A percentile compares a stretch with the other conserved stretches of the same genome.
phyloP scores from a whole-genome alignment of 2,329 filamentous ascomycete genomes.

The Remersonia thermophila region DNA sequence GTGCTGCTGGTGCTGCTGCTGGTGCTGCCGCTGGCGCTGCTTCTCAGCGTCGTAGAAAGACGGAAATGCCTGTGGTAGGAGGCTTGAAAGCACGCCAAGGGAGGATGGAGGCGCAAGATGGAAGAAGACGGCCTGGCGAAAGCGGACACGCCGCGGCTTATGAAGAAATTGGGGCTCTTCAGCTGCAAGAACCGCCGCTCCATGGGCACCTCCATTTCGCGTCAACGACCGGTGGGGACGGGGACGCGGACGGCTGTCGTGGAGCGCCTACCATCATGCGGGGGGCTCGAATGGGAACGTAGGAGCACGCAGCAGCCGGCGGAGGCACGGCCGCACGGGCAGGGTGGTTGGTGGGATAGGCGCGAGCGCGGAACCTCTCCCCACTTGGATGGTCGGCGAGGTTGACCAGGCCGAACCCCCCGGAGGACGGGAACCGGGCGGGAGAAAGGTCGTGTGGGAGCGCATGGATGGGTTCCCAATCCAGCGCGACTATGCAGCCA shows the following conservation, averaged over 20 bases:
- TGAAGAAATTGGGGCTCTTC: slow-evolving; percentile 16
- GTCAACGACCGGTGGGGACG: slow-evolving; percentile 18
- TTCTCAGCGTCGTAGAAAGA: no score
- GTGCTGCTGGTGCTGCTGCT: no score
- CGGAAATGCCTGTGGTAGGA: no score
- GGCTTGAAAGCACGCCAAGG: background rate
- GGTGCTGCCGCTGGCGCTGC: no score
- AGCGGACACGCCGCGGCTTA: slow-evolving; percentile 20
- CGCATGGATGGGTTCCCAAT: no score
- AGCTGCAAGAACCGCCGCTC: slow-evolving; percentile 14
- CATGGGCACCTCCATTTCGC: slow-evolving; percentile 24
- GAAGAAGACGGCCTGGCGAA: slow-evolving; percentile 3
- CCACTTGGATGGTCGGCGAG: no score
- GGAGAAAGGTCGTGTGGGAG: background rate
- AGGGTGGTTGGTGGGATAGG: background rate
- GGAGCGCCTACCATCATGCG: slow-evolving; percentile 13
- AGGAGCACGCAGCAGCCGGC: no score
- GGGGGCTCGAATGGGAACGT: slow-evolving; percentile 16
- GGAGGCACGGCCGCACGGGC: no score
- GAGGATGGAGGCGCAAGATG: background rate
- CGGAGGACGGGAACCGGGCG: no score
- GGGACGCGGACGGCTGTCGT: no score
- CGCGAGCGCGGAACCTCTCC: background rate
- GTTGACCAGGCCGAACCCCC: no score
- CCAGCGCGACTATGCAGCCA: slow-evolving; percentile 4